A percentile compares a stretch with the other conserved stretches of the same genome.
Evolutionary conservation across 441 rosid species (phyloP).

Genomic region (Cnidoscolus chayamansa): DNA sequence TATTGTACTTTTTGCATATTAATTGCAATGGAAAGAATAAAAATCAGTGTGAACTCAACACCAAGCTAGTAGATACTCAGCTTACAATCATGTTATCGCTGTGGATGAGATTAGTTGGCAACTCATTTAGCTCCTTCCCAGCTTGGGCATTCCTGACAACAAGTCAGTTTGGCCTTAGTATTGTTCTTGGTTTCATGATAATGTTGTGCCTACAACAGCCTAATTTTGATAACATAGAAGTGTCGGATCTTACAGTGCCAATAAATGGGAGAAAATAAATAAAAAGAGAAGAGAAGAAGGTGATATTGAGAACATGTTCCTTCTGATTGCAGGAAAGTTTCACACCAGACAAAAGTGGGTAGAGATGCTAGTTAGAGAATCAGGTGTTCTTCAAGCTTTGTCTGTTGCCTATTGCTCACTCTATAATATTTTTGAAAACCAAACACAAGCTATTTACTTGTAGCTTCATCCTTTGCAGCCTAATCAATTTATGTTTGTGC

Average conservation of each 20-base stretch:
- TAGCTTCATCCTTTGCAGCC: not conserved
- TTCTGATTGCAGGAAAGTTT: conserved; percentile 3
- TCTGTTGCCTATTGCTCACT: not conserved
- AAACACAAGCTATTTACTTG: not conserved
- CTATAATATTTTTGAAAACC: not conserved
- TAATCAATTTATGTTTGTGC: not conserved
- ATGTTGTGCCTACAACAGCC: not conserved
- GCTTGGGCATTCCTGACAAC: too few relatives aligned
- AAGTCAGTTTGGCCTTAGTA: too few relatives aligned
- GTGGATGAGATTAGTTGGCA: too few relatives aligned
- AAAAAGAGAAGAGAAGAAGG: not conserved
- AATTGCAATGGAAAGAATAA: not conserved
- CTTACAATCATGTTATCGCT: not conserved
- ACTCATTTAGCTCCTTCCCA: too few relatives aligned
- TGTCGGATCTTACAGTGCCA: not conserved
- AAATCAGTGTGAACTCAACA: not conserved
- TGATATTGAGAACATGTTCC: not conserved
- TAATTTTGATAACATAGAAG: too few relatives aligned
- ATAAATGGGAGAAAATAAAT: too few relatives aligned
- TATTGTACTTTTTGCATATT: too few relatives aligned
- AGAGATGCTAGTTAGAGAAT: not conserved
- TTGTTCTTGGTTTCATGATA: not conserved
- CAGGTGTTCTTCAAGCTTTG: not conserved
- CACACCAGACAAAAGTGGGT: not conserved
- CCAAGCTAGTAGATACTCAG: not conserved